A percentile compares a stretch with the other conserved stretches of the same genome.
These are phyloP conservation scores for Calcarisporium arbuscula DNA, from an alignment of 2,329 filamentous ascomycete genomes.

Conservation along the genomic window DNA sequence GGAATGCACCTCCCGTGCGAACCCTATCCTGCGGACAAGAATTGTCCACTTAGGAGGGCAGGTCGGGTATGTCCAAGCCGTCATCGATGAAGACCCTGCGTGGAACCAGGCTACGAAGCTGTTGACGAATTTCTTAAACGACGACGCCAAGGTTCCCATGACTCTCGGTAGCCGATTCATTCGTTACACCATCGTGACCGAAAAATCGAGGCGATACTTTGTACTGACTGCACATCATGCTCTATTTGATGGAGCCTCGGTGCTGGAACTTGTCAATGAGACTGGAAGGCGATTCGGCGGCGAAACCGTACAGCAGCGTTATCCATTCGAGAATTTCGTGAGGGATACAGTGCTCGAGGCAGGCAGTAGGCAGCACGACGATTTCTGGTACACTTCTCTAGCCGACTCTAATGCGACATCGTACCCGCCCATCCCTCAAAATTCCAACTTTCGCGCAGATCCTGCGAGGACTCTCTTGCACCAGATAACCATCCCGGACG, in stretches of 20 bases:
- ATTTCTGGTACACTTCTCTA: slow-evolving; percentile 1
- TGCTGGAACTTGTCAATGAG: background rate
- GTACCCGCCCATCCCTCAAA: slow-evolving; percentile 1
- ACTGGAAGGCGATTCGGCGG: too few species aligned
- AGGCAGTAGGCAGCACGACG: background rate
- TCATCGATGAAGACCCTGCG: slow-evolving; percentile 1
- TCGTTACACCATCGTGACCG: background rate
- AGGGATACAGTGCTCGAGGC: background rate
- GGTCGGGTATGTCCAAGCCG: slow-evolving; percentile 2
- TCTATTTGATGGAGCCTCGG: slow-evolving; percentile 7
- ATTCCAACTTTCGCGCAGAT: background rate
- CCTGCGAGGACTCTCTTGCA: background rate
- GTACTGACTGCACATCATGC: slow-evolving; percentile 4
- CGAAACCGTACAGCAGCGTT: too few species aligned
- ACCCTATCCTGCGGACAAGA: slow-evolving; percentile 6
- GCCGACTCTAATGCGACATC: background rate
- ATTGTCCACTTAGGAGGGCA: slow-evolving; percentile 4
- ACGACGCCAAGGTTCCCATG: background rate
- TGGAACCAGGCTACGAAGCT: slow-evolving; percentile 3
- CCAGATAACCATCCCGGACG: background rate
- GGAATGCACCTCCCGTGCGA: slow-evolving; percentile 4
- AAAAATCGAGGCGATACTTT: background rate
- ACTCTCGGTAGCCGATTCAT: slow-evolving; percentile 1
- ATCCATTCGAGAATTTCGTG: background rate
- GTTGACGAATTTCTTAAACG: background rate